Conservation (phyloP, 768 basidiomycete species). For the Termitomyces sp. region DNA sequence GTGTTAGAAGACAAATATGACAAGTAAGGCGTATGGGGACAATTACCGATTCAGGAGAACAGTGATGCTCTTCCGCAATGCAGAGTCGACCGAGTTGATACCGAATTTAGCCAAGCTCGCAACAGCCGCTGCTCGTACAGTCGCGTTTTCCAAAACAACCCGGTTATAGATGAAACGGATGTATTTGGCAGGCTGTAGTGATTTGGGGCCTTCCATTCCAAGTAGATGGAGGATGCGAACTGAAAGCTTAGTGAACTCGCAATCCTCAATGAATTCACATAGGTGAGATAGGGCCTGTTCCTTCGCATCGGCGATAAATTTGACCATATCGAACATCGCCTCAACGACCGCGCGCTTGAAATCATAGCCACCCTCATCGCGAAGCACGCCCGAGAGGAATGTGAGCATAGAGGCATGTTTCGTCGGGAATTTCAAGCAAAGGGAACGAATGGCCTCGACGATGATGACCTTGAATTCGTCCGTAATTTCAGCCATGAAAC, state of each 20-base stretch:
- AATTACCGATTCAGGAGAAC: slow-evolving; percentile 80
- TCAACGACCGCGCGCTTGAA: slow-evolving; percentile 99
- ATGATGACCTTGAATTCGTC: slow-evolving; percentile 99
- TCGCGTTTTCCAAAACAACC: slow-evolving; percentile 96
- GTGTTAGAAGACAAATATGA: slow-evolving; percentile 2
- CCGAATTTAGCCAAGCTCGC: slow-evolving; percentile 95
- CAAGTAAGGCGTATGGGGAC: not conserved
- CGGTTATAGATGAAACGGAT: slow-evolving; percentile 99
- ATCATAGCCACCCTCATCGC: slow-evolving; percentile 98
- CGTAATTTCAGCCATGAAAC: slow-evolving; percentile 98
- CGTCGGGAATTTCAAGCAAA: slow-evolving; percentile 97
- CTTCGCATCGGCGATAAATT: slow-evolving; percentile 91
- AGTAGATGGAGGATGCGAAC: slow-evolving; percentile 95
- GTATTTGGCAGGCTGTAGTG: slow-evolving; percentile 95
- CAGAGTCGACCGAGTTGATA: slow-evolving; percentile 74
- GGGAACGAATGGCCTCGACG: slow-evolving; percentile 95
- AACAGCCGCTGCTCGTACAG: slow-evolving; percentile 95
- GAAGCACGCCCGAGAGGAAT: slow-evolving; percentile 93
- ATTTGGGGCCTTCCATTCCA: slow-evolving; percentile 93
- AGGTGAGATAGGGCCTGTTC: slow-evolving; percentile 97
- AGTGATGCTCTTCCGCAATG: slow-evolving; percentile 78
- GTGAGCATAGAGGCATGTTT: slow-evolving; percentile 97
- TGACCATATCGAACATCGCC: slow-evolving; percentile 99
- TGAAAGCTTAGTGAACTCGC: slow-evolving; percentile 98
- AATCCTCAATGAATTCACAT: slow-evolving; percentile 99